Conservation (phyloP, 2,329 filamentous ascomycete genomes). For the Penicillium palitans region DNA sequence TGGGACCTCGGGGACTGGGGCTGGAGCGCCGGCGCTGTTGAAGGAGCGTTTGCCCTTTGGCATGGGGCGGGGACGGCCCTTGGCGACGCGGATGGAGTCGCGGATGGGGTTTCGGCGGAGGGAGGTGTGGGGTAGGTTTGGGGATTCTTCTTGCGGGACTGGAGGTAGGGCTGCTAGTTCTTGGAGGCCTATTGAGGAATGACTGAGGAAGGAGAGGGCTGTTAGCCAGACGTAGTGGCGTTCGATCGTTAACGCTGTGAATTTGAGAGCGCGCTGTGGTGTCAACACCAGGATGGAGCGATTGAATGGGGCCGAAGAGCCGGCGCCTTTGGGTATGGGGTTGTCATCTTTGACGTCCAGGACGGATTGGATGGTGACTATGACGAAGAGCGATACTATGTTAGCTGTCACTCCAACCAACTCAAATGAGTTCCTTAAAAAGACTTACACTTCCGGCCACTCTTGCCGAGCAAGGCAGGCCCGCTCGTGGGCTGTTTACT, state of each 20-base stretch:
- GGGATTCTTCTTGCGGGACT: conserved; percentile 45
- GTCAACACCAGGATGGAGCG: conserved; percentile 94
- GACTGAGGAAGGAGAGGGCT: conserved; percentile 88
- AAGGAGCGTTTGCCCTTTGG: conserved; percentile 44
- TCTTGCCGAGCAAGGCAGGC: conserved; percentile 86
- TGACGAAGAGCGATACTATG: conserved; percentile 8
- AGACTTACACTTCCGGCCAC: conserved; percentile 84
- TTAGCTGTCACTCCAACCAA: conserved; percentile 2
- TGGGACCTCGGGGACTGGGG: conserved; percentile 38
- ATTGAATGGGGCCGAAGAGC: conserved; percentile 66
- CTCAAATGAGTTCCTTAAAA: conserved; percentile 1
- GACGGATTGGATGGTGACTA: conserved; percentile 93
- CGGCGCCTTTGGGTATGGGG: conserved; percentile 70
- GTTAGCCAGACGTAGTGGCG: conserved; percentile 95
- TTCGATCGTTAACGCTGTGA: conserved; percentile 79
- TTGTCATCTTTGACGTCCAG: conserved; percentile 96
- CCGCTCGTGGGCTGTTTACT: conserved; percentile 93
- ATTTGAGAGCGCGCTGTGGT: conserved; percentile 89
- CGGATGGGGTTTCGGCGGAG: conserved; percentile 65
- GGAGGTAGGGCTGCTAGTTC: conserved; percentile 66
- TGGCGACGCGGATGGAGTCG: conserved; percentile 87
- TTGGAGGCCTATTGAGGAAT: conserved; percentile 78
- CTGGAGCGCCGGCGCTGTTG: conserved; percentile 29
- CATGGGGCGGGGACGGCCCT: conserved; percentile 60
- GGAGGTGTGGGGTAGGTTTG: conserved; percentile 48